phyloP scores from a whole-genome alignment of 345 rosid genomes.

The Dimocarpus longan region DNA sequence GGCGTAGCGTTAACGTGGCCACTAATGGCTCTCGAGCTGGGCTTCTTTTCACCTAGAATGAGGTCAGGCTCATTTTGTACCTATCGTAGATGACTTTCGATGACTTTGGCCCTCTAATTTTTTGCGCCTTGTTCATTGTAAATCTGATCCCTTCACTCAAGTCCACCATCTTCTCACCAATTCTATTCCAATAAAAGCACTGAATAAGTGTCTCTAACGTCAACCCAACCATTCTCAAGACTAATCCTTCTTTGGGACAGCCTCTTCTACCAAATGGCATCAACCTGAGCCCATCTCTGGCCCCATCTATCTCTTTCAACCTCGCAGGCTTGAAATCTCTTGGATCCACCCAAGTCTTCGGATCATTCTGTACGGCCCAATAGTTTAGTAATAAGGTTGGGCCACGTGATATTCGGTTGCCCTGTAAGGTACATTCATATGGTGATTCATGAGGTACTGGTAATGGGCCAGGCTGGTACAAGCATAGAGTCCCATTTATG shows the following conservation, averaged over 20 bases:
- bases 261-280: constrained; percentile 65
- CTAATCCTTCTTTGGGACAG: constrained; percentile 61
- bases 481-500: constrained; percentile 27
- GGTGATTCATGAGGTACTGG: constrained; percentile 45
- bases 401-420: constrained; percentile 35
- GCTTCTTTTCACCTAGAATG: no score
- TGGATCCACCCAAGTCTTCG: constrained; percentile 39
- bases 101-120: no score
- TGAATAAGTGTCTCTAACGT: constrained; percentile 50
- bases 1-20: constrained; percentile 34
- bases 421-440: constrained; percentile 37
- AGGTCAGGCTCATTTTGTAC: no score
- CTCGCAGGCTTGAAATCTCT: constrained; percentile 59
- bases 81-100: no score
- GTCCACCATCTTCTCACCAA: constrained; percentile 34
- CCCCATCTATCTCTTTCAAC: constrained; percentile 41
- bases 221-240: constrained; percentile 41
- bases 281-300: constrained; percentile 41
- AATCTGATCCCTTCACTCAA: constrained; percentile 41
- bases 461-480: constrained; percentile 36
- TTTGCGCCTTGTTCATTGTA: constrained; percentile 37
- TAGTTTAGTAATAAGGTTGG: constrained; percentile 42
- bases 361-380: constrained; percentile 48
- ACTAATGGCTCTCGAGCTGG: constrained; percentile 28
- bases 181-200: constrained; percentile 53